Evolutionary conservation across 1,284 basidiomycete genomes (phyloP).

Genomic region (Tylopilus sp.): DNA sequence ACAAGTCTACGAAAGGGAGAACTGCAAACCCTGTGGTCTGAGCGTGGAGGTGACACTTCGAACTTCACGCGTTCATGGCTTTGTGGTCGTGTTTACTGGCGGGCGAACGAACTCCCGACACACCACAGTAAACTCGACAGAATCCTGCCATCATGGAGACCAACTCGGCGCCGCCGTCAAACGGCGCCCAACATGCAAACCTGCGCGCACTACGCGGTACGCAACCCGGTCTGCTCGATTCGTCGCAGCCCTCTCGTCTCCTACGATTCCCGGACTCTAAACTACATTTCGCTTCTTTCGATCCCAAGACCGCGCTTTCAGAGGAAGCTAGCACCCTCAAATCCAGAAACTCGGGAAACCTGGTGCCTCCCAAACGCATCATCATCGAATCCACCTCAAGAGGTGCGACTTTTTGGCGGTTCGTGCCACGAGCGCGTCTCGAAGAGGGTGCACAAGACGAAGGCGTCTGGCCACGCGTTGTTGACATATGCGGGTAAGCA

Average conservation of each 20-base stretch:
- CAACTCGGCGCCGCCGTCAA: constrained; percentile 3
- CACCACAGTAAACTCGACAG: too few species aligned
- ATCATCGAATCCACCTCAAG: constrained; percentile 58
- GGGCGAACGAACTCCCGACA: too few species aligned
- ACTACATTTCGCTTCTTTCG: constrained; percentile 62
- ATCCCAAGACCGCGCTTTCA: constrained; percentile 58
- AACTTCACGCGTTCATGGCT: constrained; percentile 3
- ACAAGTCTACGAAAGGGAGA: too few species aligned
- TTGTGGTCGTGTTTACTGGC: too few species aligned
- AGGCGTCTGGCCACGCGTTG: constrained; percentile 60
- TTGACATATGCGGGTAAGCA: constrained; percentile 64
- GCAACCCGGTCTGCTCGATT: constrained; percentile 56
- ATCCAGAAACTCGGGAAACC: constrained; percentile 43
- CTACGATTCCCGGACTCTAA: constrained; percentile 50
- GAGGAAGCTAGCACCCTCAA: constrained; percentile 35
- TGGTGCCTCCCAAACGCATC: constrained; percentile 58
- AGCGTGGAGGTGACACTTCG: constrained; percentile 9
- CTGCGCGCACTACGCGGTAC: constrained; percentile 26
- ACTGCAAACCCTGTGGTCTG: too few species aligned
- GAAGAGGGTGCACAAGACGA: constrained; percentile 56
- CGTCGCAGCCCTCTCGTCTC: constrained; percentile 52
- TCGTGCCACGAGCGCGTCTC: constrained; percentile 61
- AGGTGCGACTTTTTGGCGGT: constrained; percentile 60
- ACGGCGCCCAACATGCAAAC: background rate
- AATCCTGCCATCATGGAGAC: constrained; percentile 15